Percentiles rank a stretch among this genome's conserved stretches.
These are phyloP conservation scores for Aspergillus puulaauensis DNA, from an alignment of 2,329 filamentous ascomycete genomes.

Conservation along the genomic window DNA sequence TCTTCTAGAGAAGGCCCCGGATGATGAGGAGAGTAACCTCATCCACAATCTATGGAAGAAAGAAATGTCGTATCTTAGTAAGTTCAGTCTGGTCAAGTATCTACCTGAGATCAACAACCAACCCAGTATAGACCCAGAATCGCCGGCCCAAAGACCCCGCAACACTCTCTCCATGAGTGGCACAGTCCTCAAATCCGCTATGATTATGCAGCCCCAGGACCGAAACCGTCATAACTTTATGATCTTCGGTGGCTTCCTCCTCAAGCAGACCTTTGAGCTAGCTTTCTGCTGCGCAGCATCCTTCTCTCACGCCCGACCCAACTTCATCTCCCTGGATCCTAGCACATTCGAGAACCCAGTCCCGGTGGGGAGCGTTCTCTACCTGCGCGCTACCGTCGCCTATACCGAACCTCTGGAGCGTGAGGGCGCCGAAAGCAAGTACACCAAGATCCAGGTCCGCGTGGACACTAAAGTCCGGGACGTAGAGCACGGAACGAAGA, in stretches of 20 bases:
- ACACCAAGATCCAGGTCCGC: constrained; percentile 67
- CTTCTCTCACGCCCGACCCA: constrained; percentile 68
- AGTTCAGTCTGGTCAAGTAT: constrained; percentile 11
- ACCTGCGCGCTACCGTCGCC: constrained; percentile 69
- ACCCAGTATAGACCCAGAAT: constrained; percentile 51
- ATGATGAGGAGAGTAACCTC: constrained; percentile 68
- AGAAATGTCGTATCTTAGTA: constrained; percentile 62
- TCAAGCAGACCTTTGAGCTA: constrained; percentile 73
- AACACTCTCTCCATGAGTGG: constrained; percentile 64
- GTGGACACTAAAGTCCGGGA: constrained; percentile 71
- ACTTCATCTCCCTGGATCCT: constrained; percentile 71
- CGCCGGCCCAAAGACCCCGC: constrained; percentile 52
- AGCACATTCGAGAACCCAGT: constrained; percentile 74
- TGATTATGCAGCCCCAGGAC: constrained; percentile 74
- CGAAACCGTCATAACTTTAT: constrained; percentile 71
- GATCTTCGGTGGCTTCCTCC: constrained; percentile 74
- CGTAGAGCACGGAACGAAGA: constrained; percentile 67
- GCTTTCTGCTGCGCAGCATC: constrained; percentile 73
- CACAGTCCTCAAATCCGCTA: constrained; percentile 63
- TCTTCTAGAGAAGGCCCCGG: constrained; percentile 65
- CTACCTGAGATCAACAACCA: background rate
- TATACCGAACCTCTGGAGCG: constrained; percentile 65
- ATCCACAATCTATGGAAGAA: constrained; percentile 74
- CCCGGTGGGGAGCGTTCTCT: constrained; percentile 71
- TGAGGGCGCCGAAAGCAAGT: constrained; percentile 48